A percentile compares a stretch with the other conserved stretches of the same genome.
These are phyloP conservation scores for Pleurotus ostreatus DNA, from an alignment of 768 basidiomycete species.

Conservation along the genomic window DNA sequence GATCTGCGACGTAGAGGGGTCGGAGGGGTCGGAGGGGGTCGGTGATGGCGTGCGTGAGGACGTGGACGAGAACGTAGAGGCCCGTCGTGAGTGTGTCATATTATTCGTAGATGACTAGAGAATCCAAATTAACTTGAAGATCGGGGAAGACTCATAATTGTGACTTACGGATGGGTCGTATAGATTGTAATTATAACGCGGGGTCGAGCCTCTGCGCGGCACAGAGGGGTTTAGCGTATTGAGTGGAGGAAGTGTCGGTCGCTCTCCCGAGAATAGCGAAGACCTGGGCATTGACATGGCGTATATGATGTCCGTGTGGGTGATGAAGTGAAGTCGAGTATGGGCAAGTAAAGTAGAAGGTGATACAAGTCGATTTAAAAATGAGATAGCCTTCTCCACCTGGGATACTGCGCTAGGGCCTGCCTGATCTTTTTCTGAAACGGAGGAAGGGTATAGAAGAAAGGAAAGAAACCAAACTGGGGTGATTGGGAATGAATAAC, in stretches of 20 bases:
- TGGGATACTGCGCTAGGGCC: conserved; percentile 5
- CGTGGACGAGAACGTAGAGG: conserved; percentile 34
- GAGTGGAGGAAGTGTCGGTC: conserved; percentile 8
- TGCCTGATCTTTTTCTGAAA: neutral
- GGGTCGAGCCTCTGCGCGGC: neutral
- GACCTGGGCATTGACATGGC: neutral
- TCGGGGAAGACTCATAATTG: neutral
- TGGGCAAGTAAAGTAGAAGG: neutral
- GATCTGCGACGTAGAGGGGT: conserved; percentile 11
- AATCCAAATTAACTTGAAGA: conserved; percentile 12
- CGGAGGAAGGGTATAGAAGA: neutral
- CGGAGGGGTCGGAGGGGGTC: conserved; percentile 17
- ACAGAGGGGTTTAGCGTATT: conserved; percentile 1
- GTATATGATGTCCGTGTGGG: neutral
- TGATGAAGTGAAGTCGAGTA: neutral
- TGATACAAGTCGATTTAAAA: neutral
- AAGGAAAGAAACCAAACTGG: conserved; percentile 5
- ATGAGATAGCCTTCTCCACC: conserved; percentile 2
- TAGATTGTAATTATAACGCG: neutral
- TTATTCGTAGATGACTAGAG: conserved; percentile 16
- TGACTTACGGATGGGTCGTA: conserved; percentile 1
- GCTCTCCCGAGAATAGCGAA: neutral
- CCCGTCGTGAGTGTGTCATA: conserved; percentile 22
- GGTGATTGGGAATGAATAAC: neutral
- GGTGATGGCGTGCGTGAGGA: conserved; percentile 37